Conservation (phyloP, 805 yeast genomes). For the Ogataea trehaloabstinens region DNA sequence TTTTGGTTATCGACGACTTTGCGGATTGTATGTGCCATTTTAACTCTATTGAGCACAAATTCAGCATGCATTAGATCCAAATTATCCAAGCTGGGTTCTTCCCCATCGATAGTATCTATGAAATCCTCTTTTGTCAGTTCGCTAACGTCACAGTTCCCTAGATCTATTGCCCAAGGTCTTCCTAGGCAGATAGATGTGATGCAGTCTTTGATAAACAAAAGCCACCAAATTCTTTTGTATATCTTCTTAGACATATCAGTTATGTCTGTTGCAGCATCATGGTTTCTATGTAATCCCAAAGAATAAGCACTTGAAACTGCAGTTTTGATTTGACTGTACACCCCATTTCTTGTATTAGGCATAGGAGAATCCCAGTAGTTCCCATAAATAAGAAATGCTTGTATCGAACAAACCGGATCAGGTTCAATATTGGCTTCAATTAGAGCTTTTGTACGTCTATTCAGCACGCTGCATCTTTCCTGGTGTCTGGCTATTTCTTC, state of each 20-base stretch:
- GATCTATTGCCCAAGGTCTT: conserved; percentile 65
- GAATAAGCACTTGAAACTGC: conserved; percentile 74
- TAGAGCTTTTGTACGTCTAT: conserved; percentile 70
- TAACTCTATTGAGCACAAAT: conserved; percentile 59
- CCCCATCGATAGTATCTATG: conserved; percentile 51
- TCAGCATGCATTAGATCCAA: conserved; percentile 39
- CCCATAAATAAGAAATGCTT: conserved; percentile 59
- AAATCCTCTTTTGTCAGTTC: conserved; percentile 66
- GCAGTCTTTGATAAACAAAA: conserved; percentile 65
- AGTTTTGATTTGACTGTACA: conserved; percentile 61
- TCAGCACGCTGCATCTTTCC: conserved; percentile 44
- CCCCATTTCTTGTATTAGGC: conserved; percentile 61
- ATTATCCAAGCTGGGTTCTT: conserved; percentile 23
- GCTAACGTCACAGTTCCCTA: conserved; percentile 78
- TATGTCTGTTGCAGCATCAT: conserved; percentile 8
- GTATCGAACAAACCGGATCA: conserved; percentile 61
- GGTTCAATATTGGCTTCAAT: conserved; percentile 68
- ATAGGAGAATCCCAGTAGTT: conserved; percentile 76
- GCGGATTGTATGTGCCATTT: conserved; percentile 65
- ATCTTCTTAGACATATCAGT: conserved; percentile 34
- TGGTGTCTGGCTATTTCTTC: conserved; percentile 44
- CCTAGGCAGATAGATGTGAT: conserved; percentile 67
- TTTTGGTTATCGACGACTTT: conserved; percentile 37
- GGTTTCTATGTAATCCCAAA: conserved; percentile 66
- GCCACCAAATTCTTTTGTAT: conserved; percentile 78